Base-by-base conservation (phyloP, 1,284 basidiomycete genomes). In the Gomphus sp. region DNA sequence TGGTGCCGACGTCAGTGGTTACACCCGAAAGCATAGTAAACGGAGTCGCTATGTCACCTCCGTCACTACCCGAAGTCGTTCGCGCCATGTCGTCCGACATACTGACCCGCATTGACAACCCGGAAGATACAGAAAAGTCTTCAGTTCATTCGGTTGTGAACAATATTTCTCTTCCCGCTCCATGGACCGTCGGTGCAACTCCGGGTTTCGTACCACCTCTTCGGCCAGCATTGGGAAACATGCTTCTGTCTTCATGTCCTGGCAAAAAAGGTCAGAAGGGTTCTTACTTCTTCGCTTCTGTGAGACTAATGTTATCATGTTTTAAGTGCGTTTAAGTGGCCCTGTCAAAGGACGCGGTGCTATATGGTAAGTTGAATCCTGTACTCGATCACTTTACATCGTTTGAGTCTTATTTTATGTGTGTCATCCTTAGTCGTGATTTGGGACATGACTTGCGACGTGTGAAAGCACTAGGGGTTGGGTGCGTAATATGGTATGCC, bases 241-340 rank as follows among this genome's bases (percentile, higher is more conserved):
- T 99, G 39, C 80, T 90, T 51, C 73, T 99, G 34, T 93, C 90
- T 2, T 95, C 91, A 6, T 98, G 95, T 73, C 96, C 96, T 0
- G 96, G 96, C 8, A 99, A 98, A 73, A 94, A 98, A 77, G 83
- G 87, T 85, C 33, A 39, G 53, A 16, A 7, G 33, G 4, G 14
- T 25, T 45, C 33, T 12, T 67, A n/a, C 60, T 54, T 51, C 33
- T 47, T 28, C 55, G 47, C 43, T 48, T 28, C 28, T 28, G 28
- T 28, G 28, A 54, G 22, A 43, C 51, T 36, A 45, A 41, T 58
- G 56, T 59, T 41, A 56, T 36, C 39, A 34, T 44, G 28, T 45
- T 54, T 41, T 61, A 37, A 89, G 89, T 99, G 10, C 84, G 96
- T 44, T 77, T 99, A 59, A 79, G 78, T 59, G 92, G 92, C 1